Evolutionary conservation across 441 rosid species (phyloP), one percentile per base, ranked within the genome.

Genomic region (Brassica balearica): DNA sequence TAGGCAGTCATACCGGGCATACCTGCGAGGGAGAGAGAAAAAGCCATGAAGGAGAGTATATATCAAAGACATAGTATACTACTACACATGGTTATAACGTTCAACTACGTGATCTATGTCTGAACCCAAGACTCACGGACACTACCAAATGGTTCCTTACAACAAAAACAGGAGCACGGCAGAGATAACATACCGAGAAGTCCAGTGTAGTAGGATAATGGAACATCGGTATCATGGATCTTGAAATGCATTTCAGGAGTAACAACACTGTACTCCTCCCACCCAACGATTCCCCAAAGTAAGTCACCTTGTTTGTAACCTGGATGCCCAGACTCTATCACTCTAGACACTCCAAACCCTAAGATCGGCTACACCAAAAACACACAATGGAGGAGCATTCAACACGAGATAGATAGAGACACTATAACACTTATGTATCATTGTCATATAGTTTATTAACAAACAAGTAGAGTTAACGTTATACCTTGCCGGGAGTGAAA

Each of bases 221-320:
- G 85, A 11, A 86, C 83, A 70, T 84, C 79, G 3, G 77, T 80
- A 2, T 76, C 83, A 11, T 80, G 75, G 60, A 86, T 84, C 76
- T 86, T 86, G 70, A 74, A 74, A 43, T 82, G 77, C 6, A 32
- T 41, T 10, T 80, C 69, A 4, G 83, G 83, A 0, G 72, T 82
- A 41, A 82, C 55, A 14, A 82, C 32, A 62, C 78, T 78, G n/a
- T 84, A 84, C 69, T 85, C 86, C 73, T 87, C 87, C 88, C 90
- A 87, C 38, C 84, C 82, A 9, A 76, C 86, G 0, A 15, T 8
- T 5, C 85, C 88, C 83, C 86, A 84, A 6, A 86, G 72, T 27
- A 86, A 58, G 65, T 86, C 86, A 0, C 86, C 88, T 22, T 82
- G 72, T 74, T 85, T 74, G 76, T 85, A 84, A 9, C 84, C 83